Conservation (phyloP, 805 yeast species). For the Starmerella geochares region DNA sequence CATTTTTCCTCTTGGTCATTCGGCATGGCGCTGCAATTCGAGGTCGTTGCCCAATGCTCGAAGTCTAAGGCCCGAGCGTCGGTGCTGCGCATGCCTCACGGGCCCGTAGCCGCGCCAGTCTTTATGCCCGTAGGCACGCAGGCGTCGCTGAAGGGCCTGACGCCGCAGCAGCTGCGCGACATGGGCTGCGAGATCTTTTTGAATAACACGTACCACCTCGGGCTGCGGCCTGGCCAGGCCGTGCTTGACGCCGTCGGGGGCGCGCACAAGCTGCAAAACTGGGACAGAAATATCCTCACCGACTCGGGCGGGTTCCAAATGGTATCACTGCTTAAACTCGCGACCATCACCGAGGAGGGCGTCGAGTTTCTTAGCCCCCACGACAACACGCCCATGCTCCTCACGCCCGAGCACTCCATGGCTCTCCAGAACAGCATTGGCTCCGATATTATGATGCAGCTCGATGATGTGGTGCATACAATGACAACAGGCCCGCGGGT, state of each 20-base stretch:
- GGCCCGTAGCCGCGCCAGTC: constrained; percentile 37
- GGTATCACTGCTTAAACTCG: constrained; percentile 38
- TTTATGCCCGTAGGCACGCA: constrained; percentile 43
- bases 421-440: constrained; percentile 38
- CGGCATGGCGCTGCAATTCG: constrained; percentile 32
- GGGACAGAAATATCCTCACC: constrained; percentile 38
- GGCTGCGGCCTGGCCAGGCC: constrained; percentile 38
- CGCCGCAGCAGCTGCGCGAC: constrained; percentile 35
- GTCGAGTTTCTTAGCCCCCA: constrained; percentile 39
- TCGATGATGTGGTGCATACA: constrained; percentile 39
- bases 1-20: constrained; percentile 2
- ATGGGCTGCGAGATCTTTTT: constrained; percentile 37
- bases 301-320: constrained; percentile 41
- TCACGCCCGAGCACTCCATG: constrained; percentile 42
- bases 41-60: constrained; percentile 36
- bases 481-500: constrained; percentile 38
- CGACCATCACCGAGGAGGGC: constrained; percentile 40
- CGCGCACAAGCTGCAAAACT: constrained; percentile 36
- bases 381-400: constrained; percentile 39
- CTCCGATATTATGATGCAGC: constrained; percentile 40
- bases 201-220: constrained; percentile 39
- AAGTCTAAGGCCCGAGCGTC: constrained; percentile 38
- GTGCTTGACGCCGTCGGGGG: constrained; percentile 37
- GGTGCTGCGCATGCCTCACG: constrained; percentile 36
- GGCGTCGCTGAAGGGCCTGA: constrained; percentile 39